Conservation (phyloP, 2,329 filamentous ascomycete species). For the Harringtonia lauricola region DNA sequence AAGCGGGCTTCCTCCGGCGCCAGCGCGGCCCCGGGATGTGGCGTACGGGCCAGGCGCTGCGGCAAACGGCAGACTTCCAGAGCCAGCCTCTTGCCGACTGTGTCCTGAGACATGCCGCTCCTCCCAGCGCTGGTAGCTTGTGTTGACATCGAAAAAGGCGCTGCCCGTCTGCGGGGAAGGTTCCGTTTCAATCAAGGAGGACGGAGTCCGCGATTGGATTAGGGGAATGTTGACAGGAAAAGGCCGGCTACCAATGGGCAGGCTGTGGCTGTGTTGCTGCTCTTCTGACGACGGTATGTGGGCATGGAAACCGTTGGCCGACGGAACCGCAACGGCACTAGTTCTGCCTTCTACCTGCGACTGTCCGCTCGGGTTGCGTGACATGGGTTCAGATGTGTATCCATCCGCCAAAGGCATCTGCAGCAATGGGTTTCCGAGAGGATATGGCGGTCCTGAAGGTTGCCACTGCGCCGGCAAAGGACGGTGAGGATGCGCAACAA, state of each 20-base stretch:
- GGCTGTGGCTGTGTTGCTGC: not conserved
- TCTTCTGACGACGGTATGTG: not conserved
- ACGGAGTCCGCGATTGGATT: conserved; percentile 11
- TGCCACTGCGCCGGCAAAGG: not conserved
- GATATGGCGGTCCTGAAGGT: not conserved
- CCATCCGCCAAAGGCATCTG: conserved; percentile 16
- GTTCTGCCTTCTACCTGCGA: conserved; percentile 14
- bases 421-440: conserved; percentile 2
- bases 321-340: not conserved
- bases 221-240: conserved; percentile 12
- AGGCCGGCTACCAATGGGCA: not conserved
- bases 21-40: not conserved
- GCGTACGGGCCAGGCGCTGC: not conserved
- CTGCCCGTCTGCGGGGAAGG: conserved; percentile 25
- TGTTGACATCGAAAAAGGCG: conserved; percentile 18
- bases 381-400: conserved; percentile 40
- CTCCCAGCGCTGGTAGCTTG: conserved; percentile 19
- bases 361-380: conserved; percentile 31
- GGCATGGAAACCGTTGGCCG: not conserved
- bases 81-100: not conserved
- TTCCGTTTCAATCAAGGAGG: conserved; percentile 32
- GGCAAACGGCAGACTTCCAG: not conserved
- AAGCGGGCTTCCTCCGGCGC: too few species aligned
- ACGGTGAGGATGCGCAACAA: not conserved
- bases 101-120: conserved; percentile 8